Evolutionary conservation across 202 grass and related monocot species (phyloP).

Genomic region (Panicum virgatum): DNA sequence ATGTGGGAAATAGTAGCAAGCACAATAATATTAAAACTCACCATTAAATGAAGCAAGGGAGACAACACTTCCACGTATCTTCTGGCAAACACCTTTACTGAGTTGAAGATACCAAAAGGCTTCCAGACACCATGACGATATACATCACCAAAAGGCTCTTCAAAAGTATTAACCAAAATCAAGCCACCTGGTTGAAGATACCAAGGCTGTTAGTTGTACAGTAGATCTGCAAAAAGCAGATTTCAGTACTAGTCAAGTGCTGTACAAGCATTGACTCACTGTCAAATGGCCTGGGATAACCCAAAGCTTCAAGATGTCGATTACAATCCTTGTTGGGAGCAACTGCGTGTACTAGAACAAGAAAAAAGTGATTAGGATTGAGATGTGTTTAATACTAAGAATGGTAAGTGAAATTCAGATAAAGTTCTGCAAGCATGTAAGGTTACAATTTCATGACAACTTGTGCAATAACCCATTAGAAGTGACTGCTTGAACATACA

Average conservation of each 20-base stretch:
- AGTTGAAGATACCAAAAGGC: too few species aligned
- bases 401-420: background rate
- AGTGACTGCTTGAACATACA: background rate
- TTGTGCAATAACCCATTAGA: background rate
- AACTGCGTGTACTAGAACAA: background rate
- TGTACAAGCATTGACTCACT: conserved; percentile 10
- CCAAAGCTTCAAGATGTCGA: background rate
- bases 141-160: background rate
- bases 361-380: background rate
- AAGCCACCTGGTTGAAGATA: conserved; percentile 9
- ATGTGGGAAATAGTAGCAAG: background rate
- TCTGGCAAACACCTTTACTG: background rate
- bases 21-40: background rate
- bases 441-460: background rate
- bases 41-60: conserved; percentile 4
- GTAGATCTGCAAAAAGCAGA: background rate
- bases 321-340: background rate
- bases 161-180: conserved; percentile 31
- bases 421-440: background rate
- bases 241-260: background rate
- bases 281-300: conserved; percentile 15
- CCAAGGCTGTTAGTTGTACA: background rate
- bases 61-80: background rate
- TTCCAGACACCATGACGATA: background rate
- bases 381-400: background rate